Percentiles rank a stretch among this genome's conserved stretches.
These are phyloP conservation scores for Pseudogymnoascus sp. DNA, from an alignment of 2,329 filamentous ascomycete genomes.

Conservation along the genomic window DNA sequence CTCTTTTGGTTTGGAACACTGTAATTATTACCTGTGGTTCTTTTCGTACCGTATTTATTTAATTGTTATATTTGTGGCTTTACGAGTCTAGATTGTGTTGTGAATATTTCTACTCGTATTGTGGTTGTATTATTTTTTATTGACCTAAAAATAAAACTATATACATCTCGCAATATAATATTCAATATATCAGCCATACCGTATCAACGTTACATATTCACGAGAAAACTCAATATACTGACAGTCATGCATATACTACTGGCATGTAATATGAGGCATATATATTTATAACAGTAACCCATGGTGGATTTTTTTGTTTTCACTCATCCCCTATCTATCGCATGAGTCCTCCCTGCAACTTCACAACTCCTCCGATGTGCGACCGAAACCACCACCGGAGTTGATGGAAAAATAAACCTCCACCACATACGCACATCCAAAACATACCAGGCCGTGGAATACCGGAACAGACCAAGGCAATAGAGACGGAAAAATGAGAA, in stretches of 20 bases:
- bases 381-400: not conserved
- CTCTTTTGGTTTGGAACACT: not conserved
- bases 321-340: not conserved
- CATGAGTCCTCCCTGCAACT: not conserved
- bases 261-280: not conserved
- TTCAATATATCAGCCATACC: not conserved
- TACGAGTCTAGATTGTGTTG: not conserved
- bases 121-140: not conserved
- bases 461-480: not conserved
- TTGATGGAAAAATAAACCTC: not conserved
- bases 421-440: not conserved
- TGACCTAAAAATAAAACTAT: not conserved
- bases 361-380: not conserved
- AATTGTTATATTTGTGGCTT: not conserved
- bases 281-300: not conserved
- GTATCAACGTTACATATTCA: not conserved
- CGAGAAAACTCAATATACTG: not conserved
- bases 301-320: not conserved
- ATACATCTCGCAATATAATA: not conserved
- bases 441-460: not conserved
- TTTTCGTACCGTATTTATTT: not conserved
- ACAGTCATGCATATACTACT: not conserved
- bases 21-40: not conserved
- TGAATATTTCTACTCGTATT: not conserved
- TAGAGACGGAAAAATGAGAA: slow-evolving; percentile 4